Evolutionary conservation across 345 rosid species (phyloP).

Genomic region (Hibiscus mutabilis): DNA sequence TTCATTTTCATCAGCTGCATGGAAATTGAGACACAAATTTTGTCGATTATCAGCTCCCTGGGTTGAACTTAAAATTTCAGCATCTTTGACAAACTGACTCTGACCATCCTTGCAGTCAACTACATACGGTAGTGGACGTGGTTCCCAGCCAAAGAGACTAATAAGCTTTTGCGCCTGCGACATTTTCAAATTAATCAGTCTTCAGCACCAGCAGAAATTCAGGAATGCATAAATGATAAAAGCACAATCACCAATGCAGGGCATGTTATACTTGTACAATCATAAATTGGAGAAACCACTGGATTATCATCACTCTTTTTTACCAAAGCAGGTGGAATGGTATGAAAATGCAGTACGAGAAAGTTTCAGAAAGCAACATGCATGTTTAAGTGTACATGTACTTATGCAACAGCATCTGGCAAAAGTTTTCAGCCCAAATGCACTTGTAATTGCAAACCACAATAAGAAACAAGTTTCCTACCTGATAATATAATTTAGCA

Average conservation of each 20-base stretch:
- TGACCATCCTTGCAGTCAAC: constrained; percentile 54
- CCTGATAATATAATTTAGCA: constrained; percentile 65
- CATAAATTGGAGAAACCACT: not conserved
- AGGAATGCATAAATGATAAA: constrained; percentile 2
- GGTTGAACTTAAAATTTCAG: constrained; percentile 28
- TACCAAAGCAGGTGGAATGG: not conserved
- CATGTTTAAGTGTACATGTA: not conserved
- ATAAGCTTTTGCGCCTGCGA: constrained; percentile 72
- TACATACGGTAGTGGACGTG: constrained; percentile 64
- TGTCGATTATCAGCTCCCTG: constrained; percentile 28
- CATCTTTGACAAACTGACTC: constrained; percentile 27
- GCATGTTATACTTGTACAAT: not conserved
- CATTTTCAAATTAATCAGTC: constrained; percentile 10
- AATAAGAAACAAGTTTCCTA: constrained; percentile 19
- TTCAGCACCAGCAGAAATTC: constrained; percentile 10
- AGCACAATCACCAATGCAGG: not conserved
- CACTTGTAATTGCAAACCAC: constrained; percentile 1
- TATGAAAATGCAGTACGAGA: not conserved
- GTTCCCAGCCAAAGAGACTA: constrained; percentile 96
- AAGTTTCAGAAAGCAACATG: not conserved
- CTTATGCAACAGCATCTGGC: no score
- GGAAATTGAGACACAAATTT: constrained; percentile 26
- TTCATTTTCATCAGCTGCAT: constrained; percentile 22
- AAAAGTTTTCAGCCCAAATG: not conserved
- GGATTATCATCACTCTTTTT: not conserved